phyloP scores from a whole-genome alignment of 2,329 filamentous ascomycete genomes.

The Neodidymelliopsis sp. region DNA sequence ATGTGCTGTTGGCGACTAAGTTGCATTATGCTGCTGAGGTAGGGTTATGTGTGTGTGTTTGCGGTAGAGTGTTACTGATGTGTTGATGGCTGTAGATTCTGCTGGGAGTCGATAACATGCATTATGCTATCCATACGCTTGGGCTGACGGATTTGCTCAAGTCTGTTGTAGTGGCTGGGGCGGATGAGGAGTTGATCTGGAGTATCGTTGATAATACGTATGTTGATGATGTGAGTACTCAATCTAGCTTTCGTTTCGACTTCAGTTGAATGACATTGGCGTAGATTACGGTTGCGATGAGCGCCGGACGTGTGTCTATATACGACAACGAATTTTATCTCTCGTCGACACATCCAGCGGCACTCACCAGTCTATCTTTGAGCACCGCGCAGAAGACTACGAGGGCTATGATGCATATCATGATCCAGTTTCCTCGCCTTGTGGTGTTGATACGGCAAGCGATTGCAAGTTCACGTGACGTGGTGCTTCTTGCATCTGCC shows the following conservation, averaged over 20 bases:
- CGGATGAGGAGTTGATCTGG: slow-evolving; percentile 6
- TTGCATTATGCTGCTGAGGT: slow-evolving; percentile 15
- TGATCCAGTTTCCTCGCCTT: slow-evolving; percentile 9
- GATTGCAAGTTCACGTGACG: neutral
- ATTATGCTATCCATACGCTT: slow-evolving; percentile 11
- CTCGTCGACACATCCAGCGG: slow-evolving; percentile 4
- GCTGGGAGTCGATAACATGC: slow-evolving; percentile 3
- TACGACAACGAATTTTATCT: slow-evolving; percentile 9
- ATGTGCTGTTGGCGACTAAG: slow-evolving; percentile 6
- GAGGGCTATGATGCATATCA: slow-evolving; percentile 8
- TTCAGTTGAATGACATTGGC: neutral
- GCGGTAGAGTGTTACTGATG: accelerated
- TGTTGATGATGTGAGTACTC: slow-evolving; percentile 9
- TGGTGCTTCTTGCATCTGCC: neutral
- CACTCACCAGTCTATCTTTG: neutral
- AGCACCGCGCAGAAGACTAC: neutral
- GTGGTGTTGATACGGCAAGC: neutral
- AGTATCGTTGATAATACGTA: slow-evolving; percentile 12
- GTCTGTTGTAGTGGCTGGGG: neutral
- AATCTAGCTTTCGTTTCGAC: neutral
- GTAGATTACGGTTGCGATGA: slow-evolving; percentile 9
- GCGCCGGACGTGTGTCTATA: slow-evolving; percentile 1
- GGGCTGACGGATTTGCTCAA: slow-evolving; percentile 8
- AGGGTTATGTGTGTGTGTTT: too few species aligned
- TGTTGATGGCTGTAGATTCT: slow-evolving; percentile 2